Evolutionary conservation across 176 grass and related monocot species (phyloP), one percentile per base, ranked within the genome.

Genomic region (Phragmites australis): DNA sequence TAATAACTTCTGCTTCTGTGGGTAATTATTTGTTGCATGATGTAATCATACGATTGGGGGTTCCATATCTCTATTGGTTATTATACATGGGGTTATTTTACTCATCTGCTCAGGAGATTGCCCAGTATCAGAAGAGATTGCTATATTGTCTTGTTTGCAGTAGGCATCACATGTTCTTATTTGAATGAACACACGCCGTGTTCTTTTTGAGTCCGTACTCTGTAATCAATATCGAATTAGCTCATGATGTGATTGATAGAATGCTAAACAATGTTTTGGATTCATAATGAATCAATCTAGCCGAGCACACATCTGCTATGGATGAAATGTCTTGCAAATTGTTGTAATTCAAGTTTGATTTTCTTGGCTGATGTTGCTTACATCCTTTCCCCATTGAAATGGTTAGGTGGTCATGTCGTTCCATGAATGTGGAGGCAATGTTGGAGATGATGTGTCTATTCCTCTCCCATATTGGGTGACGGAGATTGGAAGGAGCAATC

Each of bases 331-430:
- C n/a, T n/a, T n/a, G 25, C 34, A 50, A 4, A 6, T 47, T 16
- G 70, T 59, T 70, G 41, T 6, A 27, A 2, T 45, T 40, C 4
- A 4, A 48, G 2, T 67, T 53, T n/a, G n/a, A 29, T 37, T 77
- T 72, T 16, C 4, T 43, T 29, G 69, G 4, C 51, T 51, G 34
- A 45, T 58, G 25, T 70, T n/a, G 39, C 25, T 89, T 37, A 17
- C 57, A 82, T n/a, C 13, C 11, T 55, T 40, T 55, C 75, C 8
- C 76, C 4, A 8, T 37, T 6, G 27, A 31, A 78, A 49, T 83
- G 19, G 11, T 74, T 79, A 97, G 94, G 94, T 94, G 48, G 92
- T 97, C 75, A 97, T 97, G 88, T 97, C 95, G 0, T 97, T 97
- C 83, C 95, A 97, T 74, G 90, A 94, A 23, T 93, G 95, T 42